Percentiles rank a stretch among this genome's conserved stretches.
Evolutionary conservation across 331 rosid species (phyloP).

Genomic region (Telfairia occidentalis): DNA sequence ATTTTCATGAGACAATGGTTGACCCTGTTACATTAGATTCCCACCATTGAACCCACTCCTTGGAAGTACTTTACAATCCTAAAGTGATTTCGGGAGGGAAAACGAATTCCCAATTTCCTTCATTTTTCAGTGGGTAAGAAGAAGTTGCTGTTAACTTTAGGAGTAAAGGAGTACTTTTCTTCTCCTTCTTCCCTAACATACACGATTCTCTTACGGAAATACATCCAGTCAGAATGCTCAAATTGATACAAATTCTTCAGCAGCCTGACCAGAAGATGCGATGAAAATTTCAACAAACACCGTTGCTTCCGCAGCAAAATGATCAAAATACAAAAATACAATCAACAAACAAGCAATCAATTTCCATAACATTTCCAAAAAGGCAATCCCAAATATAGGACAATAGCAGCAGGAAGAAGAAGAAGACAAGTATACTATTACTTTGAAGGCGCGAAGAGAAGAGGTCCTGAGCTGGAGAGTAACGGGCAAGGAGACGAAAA

Average conservation of each 20-base stretch:
- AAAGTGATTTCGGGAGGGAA: neutral
- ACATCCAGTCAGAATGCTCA: neutral
- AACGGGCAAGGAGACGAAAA: slow-evolving; percentile 53
- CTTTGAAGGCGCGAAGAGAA: slow-evolving; percentile 79
- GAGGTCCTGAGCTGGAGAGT: slow-evolving; percentile 59
- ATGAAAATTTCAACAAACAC: neutral
- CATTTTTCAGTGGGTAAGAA: neutral
- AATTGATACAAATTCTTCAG: neutral
- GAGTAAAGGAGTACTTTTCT: neutral
- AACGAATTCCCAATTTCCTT: neutral
- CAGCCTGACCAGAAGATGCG: neutral
- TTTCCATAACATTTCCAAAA: neutral
- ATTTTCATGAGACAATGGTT: too few relatives aligned
- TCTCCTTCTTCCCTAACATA: neutral
- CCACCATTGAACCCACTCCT: too few relatives aligned
- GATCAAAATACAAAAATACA: neutral
- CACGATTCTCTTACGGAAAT: neutral
- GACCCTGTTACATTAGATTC: too few relatives aligned
- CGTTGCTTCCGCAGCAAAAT: neutral
- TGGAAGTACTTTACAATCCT: too few relatives aligned
- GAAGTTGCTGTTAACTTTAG: neutral
- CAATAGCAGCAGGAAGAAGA: neutral
- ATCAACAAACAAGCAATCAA: neutral
- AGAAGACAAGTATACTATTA: slow-evolving; percentile 28
- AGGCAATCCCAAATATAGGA: neutral